Percentiles rank a stretch among this genome's conserved stretches.
phyloP scores from a whole-genome alignment of 495 filamentous ascomycete genomes.

The Staphylotrichum tortipilum region DNA sequence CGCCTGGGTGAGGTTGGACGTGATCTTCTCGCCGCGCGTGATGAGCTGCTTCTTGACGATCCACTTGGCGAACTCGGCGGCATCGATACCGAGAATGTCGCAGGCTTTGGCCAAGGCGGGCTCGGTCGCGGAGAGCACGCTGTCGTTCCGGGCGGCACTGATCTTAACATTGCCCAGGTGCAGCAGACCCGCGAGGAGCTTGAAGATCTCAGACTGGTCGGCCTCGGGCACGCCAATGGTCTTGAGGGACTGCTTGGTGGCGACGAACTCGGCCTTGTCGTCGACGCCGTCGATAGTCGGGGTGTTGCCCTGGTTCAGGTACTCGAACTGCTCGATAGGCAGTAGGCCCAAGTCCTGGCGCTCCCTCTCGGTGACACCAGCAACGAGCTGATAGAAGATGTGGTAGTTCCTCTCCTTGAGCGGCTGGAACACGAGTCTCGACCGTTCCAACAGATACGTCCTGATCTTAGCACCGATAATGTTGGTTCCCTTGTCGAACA shows the following conservation, averaged over 20 bases:
- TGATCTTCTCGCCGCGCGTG: slow-evolving; percentile 95
- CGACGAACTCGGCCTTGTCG: slow-evolving; percentile 85
- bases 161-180: slow-evolving; percentile 97
- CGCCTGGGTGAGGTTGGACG: slow-evolving; percentile 87
- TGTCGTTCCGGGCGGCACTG: slow-evolving; percentile 78
- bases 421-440: slow-evolving; percentile 95
- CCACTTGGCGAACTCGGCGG: slow-evolving; percentile 90
- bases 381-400: slow-evolving; percentile 96
- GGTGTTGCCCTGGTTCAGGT: slow-evolving; percentile 89
- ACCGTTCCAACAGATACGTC: slow-evolving; percentile 92
- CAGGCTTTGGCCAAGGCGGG: slow-evolving; percentile 75
- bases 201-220: slow-evolving; percentile 79
- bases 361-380: slow-evolving; percentile 82
- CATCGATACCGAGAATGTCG: slow-evolving; percentile 79
- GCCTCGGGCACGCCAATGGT: slow-evolving; percentile 75
- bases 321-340: slow-evolving; percentile 84
- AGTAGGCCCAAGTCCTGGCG: slow-evolving; percentile 66
- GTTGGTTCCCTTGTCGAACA: slow-evolving; percentile 92
- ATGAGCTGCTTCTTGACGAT: slow-evolving; percentile 98
- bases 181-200: slow-evolving; percentile 80
- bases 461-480: slow-evolving; percentile 97
- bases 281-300: slow-evolving; percentile 92
- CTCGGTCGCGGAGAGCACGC: slow-evolving; percentile 70
- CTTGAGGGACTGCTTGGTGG: slow-evolving; percentile 72
- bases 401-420: slow-evolving; percentile 98